A percentile compares a stretch with the other conserved stretches of the same genome.
These are phyloP conservation scores for Onygenales sp. DNA, from an alignment of 2,329 filamentous ascomycete species.

Conservation along the genomic window DNA sequence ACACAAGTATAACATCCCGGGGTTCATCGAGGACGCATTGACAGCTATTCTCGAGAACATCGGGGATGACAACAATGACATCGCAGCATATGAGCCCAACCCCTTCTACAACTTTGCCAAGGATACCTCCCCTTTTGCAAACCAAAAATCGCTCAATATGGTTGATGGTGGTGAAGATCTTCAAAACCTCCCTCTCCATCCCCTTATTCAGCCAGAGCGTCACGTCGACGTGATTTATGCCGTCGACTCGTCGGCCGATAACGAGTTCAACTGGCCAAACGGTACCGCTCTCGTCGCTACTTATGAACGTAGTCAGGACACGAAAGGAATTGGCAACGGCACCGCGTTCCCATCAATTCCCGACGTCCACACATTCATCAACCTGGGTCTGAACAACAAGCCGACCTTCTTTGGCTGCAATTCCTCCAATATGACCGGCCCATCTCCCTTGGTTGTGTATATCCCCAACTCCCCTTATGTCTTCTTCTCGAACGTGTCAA, in stretches of 20 bases:
- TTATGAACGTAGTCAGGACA: slow-evolving; percentile 55
- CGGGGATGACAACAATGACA: slow-evolving; percentile 55
- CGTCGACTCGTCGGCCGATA: slow-evolving; percentile 69
- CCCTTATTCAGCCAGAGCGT: slow-evolving; percentile 64
- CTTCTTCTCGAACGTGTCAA: slow-evolving; percentile 67
- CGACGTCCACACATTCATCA: slow-evolving; percentile 67
- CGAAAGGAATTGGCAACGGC: slow-evolving; percentile 50
- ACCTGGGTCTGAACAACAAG: slow-evolving; percentile 61
- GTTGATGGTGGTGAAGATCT: slow-evolving; percentile 71
- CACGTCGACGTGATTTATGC: slow-evolving; percentile 73
- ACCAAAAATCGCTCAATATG: slow-evolving; percentile 50
- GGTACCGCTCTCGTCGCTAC: slow-evolving; percentile 65
- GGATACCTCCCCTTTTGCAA: slow-evolving; percentile 48
- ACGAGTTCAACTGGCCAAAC: slow-evolving; percentile 61
- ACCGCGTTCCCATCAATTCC: slow-evolving; percentile 65
- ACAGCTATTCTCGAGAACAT: slow-evolving; percentile 45
- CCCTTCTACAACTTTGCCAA: slow-evolving; percentile 62
- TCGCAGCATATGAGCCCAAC: slow-evolving; percentile 65
- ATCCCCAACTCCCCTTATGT: slow-evolving; percentile 78
- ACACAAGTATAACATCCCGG: slow-evolving; percentile 43
- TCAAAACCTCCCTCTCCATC: slow-evolving; percentile 71
- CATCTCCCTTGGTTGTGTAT: slow-evolving; percentile 68
- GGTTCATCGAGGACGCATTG: slow-evolving; percentile 44
- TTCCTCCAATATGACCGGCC: slow-evolving; percentile 50
- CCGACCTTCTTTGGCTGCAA: slow-evolving; percentile 79